Base-by-base conservation (phyloP, 306 rosid genomes). In the Cicer judaicum region DNA sequence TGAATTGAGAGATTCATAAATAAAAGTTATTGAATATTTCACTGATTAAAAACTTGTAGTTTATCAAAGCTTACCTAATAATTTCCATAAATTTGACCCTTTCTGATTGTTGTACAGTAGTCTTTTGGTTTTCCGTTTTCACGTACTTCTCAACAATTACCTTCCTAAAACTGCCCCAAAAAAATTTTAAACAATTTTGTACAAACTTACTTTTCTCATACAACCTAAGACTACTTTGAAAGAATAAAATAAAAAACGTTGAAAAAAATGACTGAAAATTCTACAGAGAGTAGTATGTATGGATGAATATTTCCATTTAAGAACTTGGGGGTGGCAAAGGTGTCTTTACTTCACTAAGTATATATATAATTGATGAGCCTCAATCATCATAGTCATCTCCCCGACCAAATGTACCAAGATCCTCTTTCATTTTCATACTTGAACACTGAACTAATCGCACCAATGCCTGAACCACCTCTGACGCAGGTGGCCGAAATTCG, bases 391-490 rank as follows among this genome's bases (percentile, higher is more conserved):
- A 16, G 59, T 85, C 92, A 75, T 85, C 91, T 74, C 46, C 13
- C 77, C 87, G 68, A 46, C 86, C 82, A 69, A 80, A 87, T 29
- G 29, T 81, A 24, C 89, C 86, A 56, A 89, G 79, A 72, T 85
- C 96, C 8, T 91, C 91, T 80, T 86, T 83, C 85, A 86, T 43
- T 46, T 74, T 87, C 85, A 83, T 5, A 46, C 83, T 88, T 11
- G 98, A 89, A 8, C 80, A 75, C 69, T 91, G 86, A 65, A 88
- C 84, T 76, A 91, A 70, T 65, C 86, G 87, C 43, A 81, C 83
- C 86, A 93, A 79, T 50, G 90, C 75, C 72, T 89, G 90, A 73
- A 91, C 97, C 72, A 91, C 91, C 82, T 93, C 97, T 0, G 97
- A 89, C 68, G 86, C 88, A 1, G 91, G 86, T 60, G 93, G 92